Conservation (phyloP, 345 rosid genomes). For the Rhodamnia rubescens region DNA sequence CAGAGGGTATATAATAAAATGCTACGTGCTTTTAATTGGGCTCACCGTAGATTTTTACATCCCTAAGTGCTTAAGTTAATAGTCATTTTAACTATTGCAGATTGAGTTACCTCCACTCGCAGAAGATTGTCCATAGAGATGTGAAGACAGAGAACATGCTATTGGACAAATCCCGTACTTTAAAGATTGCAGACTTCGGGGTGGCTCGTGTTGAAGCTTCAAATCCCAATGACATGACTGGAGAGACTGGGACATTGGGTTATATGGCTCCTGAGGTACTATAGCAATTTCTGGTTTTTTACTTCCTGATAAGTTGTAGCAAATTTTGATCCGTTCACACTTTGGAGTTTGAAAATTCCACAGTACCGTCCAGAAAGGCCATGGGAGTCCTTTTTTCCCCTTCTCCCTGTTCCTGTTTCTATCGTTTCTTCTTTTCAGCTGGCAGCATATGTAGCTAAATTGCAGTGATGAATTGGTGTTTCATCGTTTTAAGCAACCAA, state of each 20-base stretch:
- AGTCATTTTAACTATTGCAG: slow-evolving; percentile 14
- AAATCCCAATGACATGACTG: slow-evolving; percentile 98
- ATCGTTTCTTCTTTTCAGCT: background rate
- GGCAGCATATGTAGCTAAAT: background rate
- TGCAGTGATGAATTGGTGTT: background rate
- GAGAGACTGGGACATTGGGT: slow-evolving; percentile 98
- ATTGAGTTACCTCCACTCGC: slow-evolving; percentile 90
- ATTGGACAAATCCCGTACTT: slow-evolving; percentile 69
- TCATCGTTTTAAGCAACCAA: background rate
- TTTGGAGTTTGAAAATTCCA: background rate
- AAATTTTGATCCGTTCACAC: background rate
- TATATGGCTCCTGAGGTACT: slow-evolving; percentile 99
- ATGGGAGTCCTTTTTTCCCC: background rate
- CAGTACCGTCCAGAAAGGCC: background rate
- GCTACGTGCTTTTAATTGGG: background rate
- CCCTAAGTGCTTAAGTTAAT: background rate
- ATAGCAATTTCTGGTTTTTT: background rate
- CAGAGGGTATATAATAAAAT: slow-evolving; percentile 50
- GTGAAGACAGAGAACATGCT: slow-evolving; percentile 99
- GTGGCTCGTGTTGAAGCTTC: slow-evolving; percentile 99
- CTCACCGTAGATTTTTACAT: background rate
- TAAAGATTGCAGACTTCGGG: slow-evolving; percentile 96
- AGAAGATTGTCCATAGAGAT: slow-evolving; percentile 97
- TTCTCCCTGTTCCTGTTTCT: background rate
- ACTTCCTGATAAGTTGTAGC: background rate